Percentiles rank a stretch among this genome's conserved stretches.
phyloP scores from a whole-genome alignment of 768 basidiomycete genomes.

The Trichaptum fuscoviolaceum region DNA sequence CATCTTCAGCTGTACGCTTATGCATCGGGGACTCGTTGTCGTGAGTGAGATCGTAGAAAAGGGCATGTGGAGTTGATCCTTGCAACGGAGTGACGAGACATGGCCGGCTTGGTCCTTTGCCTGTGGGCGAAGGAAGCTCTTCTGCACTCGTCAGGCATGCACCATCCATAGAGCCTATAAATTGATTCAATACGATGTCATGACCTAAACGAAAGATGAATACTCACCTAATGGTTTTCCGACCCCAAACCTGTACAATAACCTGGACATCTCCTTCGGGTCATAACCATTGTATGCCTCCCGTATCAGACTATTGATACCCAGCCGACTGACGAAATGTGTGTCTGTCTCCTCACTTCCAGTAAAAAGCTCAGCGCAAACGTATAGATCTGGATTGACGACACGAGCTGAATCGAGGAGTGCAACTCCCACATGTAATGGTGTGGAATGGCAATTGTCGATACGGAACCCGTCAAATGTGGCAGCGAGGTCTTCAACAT shows the following conservation, averaged over 20 bases:
- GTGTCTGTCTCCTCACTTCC: constrained; percentile 93
- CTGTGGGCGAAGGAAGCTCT: constrained; percentile 76
- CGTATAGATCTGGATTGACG: constrained; percentile 88
- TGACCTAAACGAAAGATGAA: constrained; percentile 3
- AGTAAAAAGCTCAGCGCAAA: constrained; percentile 96
- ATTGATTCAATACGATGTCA: constrained; percentile 2
- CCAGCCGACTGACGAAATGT: constrained; percentile 84
- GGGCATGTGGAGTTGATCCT: constrained; percentile 86
- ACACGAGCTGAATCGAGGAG: constrained; percentile 90
- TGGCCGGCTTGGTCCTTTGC: constrained; percentile 70
- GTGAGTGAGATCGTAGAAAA: constrained; percentile 94
- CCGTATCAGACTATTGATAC: constrained; percentile 89
- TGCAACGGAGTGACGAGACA: constrained; percentile 75
- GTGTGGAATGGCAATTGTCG: constrained; percentile 98
- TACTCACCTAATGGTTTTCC: constrained; percentile 84
- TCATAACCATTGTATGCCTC: constrained; percentile 92
- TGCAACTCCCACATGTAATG: constrained; percentile 89
- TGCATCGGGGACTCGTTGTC: constrained; percentile 91
- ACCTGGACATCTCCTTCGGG: constrained; percentile 83
- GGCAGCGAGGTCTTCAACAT: constrained; percentile 74
- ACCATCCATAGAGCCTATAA: constrained; percentile 80
- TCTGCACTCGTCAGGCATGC: constrained; percentile 75
- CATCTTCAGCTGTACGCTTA: constrained; percentile 92
- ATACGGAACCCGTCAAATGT: constrained; percentile 95
- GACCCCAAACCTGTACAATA: constrained; percentile 86